Base-by-base conservation (phyloP, 352 stramenopile genomes). In the Pythium monospermum region DNA sequence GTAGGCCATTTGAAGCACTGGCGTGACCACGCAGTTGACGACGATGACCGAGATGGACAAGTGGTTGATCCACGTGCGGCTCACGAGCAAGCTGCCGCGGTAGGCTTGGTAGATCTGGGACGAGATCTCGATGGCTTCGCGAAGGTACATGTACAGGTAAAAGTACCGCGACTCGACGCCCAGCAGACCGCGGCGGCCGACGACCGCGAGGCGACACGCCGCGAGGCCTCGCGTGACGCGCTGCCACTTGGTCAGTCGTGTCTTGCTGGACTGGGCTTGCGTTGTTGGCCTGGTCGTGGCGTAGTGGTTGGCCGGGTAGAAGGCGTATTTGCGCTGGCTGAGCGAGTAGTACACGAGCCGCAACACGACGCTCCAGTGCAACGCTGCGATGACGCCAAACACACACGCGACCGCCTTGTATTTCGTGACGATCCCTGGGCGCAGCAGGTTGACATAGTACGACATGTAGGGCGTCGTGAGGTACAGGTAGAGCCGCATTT, bases 391-490 rank as follows among this genome's bases (percentile, higher is more conserved):
- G 8, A 65, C 16, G 31, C 39, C 60, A 27, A 73, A 56, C 3
- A 54, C 38, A 1, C 42, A 42, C 3, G 54, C 55, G 6, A 71
- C 42, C 18, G 53, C 22, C 21, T 4, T 46, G 25, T 69, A 69
- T 30, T 69, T 58, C 22, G 54, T 18, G 25, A 35, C 27, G 23
- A 61, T 49, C 11, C 35, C 27, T 18, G 64, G 64, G 13, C 54
- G 53, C 6, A 72, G 40, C 2, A 69, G 48, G 23, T 72, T 60
- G 47, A 53, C 56, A 15, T 51, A 72, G 46, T 69, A 69, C 26
- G 47, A 32, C 47, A 69, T 48, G 40, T 49, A 58, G 16, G 64
- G 64, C 2, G 60, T 25, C 13, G 58, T 47, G 23, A 69, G 61
- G 45, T 57, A 69, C 37, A 53, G 32, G 49, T 69, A 69, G 18